A percentile compares a stretch with the other conserved stretches of the same genome.
Evolutionary conservation across 106 monocot genomes (phyloP).

Genomic region (Agapanthus africanus): DNA sequence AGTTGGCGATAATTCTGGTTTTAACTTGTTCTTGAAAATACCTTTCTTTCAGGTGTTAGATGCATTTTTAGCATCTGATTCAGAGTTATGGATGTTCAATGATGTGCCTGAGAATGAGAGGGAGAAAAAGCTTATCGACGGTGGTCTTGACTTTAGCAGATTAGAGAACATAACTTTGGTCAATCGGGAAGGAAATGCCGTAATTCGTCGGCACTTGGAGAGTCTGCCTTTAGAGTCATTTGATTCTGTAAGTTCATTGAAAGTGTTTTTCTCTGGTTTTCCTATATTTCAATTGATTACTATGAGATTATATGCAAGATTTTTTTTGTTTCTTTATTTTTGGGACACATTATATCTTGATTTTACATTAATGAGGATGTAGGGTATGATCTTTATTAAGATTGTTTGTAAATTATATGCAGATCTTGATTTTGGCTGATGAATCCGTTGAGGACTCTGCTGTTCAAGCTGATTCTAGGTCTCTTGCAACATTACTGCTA

Average conservation of each 20-base stretch:
- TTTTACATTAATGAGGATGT: background rate
- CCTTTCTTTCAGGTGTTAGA: constrained; percentile 43
- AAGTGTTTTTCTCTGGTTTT: background rate
- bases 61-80: constrained; percentile 60
- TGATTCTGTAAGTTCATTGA: constrained; percentile 45
- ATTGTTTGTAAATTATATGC: background rate
- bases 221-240: constrained; percentile 60
- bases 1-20: background rate
- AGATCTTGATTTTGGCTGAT: constrained; percentile 77
- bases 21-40: constrained; percentile 1
- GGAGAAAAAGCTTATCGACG: constrained; percentile 43
- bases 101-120: constrained; percentile 67
- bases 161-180: constrained; percentile 50
- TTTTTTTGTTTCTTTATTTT: background rate
- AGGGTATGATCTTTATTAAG: background rate
- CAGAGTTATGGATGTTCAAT: constrained; percentile 72
- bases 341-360: background rate
- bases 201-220: constrained; percentile 55
- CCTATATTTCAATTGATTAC: too few species aligned
- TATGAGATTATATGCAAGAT: background rate
- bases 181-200: constrained; percentile 64
- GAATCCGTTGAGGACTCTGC: constrained; percentile 77
- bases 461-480: constrained; percentile 73
- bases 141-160: constrained; percentile 43
- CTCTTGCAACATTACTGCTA: constrained; percentile 60